These are phyloP conservation scores for Agaricales sp. DNA, from an alignment of 1,284 basidiomycete genomes.

Conservation along the genomic window DNA sequence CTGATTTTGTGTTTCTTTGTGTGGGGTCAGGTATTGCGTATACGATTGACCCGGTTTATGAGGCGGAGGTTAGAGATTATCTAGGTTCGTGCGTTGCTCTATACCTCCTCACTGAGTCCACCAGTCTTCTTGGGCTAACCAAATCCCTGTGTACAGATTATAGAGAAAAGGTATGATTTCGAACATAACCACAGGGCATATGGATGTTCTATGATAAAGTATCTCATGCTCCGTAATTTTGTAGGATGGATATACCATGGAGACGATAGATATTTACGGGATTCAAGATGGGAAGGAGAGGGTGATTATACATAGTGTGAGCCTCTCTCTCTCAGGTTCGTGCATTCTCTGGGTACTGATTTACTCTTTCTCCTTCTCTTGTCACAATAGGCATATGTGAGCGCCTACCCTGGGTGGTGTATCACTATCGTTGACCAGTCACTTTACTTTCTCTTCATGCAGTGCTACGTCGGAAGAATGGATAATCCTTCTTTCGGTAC, in stretches of 20 bases:
- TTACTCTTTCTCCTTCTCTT: not conserved
- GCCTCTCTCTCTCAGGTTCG: slow-evolving; percentile 15
- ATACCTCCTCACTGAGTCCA: not conserved
- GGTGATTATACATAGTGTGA: slow-evolving; percentile 43
- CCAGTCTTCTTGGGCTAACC: too few relatives aligned
- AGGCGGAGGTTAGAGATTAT: slow-evolving; percentile 69
- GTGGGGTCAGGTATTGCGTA: slow-evolving; percentile 55
- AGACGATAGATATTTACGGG: slow-evolving; percentile 51
- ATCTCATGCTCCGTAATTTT: not conserved
- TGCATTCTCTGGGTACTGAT: too few relatives aligned
- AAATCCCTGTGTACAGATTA: slow-evolving; percentile 37
- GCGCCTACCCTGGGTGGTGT: too few relatives aligned
- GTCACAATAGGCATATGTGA: slow-evolving; percentile 21
- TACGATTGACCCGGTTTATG: slow-evolving; percentile 71
- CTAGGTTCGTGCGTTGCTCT: slow-evolving; percentile 45
- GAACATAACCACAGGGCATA: not conserved
- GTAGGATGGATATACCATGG: slow-evolving; percentile 72
- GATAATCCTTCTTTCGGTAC: slow-evolving; percentile 73
- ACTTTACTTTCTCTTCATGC: not conserved
- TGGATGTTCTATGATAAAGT: not conserved
- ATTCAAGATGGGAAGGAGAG: slow-evolving; percentile 37
- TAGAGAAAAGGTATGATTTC: slow-evolving; percentile 63
- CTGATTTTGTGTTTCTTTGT: not conserved
- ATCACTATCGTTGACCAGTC: too few relatives aligned
- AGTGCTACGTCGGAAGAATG: slow-evolving; percentile 72